Conservation (phyloP, 495 filamentous ascomycete genomes). For the Neurospora tetraspora region DNA sequence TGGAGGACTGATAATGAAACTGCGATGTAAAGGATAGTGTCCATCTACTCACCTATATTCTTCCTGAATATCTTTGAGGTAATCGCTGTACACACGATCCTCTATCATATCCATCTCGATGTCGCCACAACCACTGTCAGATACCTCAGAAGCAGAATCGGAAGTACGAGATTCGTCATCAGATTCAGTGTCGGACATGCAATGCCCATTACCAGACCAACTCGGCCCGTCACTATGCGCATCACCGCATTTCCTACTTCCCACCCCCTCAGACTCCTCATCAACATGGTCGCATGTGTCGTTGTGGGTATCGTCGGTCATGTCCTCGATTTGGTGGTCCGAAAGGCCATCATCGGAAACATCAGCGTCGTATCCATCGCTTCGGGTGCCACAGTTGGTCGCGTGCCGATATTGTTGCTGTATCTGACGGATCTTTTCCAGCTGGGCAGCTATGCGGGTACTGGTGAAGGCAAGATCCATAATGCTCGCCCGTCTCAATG, state of each 20-base stretch:
- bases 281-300: not conserved
- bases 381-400: not conserved
- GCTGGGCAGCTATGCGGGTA: not conserved
- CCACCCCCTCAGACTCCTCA: not conserved
- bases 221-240: not conserved
- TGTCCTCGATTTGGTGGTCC: not conserved
- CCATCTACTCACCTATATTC: not conserved
- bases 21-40: not conserved
- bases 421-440: not conserved
- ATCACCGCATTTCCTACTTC: not conserved
- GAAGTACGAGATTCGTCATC: not conserved
- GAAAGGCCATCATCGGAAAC: not conserved
- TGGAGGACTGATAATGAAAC: not conserved
- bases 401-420: not conserved
- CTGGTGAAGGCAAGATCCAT: not conserved
- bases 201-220: not conserved
- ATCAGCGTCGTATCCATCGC: not conserved
- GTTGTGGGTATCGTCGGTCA: not conserved
- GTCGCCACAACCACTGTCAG: not conserved
- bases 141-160: not conserved
- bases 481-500: not conserved
- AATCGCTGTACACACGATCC: not conserved
- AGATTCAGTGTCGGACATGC: not conserved
- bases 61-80: not conserved
- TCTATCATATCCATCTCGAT: not conserved